Evolutionary conservation across 495 filamentous ascomycete species (phyloP), one percentile per base, ranked within the genome.

Genomic region (Penicillium tannophilum): DNA sequence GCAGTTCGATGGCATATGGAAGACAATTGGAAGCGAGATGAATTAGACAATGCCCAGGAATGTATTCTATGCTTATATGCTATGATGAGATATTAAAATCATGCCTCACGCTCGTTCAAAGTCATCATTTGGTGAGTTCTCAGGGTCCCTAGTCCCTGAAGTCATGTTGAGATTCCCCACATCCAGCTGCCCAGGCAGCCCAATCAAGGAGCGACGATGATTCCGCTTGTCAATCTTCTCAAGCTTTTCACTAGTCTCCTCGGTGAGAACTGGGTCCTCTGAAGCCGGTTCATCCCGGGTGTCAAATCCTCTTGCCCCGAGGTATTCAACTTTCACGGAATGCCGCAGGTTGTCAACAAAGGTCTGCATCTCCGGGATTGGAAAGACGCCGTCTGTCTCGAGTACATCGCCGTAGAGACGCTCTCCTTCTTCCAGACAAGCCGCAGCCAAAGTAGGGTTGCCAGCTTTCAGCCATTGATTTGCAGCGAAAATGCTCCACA

Each of bases 401-500:
- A 84, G 72, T 2, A 88, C 74, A 20, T 81, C 73, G 19, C 82
- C 79, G 70, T 96, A 95, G 51, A 90, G 82, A 55, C 77, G 79
- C 24, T 85, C 75, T 0, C 90, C 90, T 55, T 88, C 85, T 49
- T 89, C 84, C 14, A 96, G 74, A 61, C 89, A 90, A 12, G 79
- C 75, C 51, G 88, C 87, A 14, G 90, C 87, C 61, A 91, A 86
- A 16, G 86, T 76, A 33, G 79, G 82, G 53, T 92, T 90, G 8
- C 81, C 84, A 39, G 90, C 80, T 41, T 79, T 81, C 16, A 93
- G 71, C 94, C 94, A 98, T 3, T 85, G 81, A 51, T 95, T 89
- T 1, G 92, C 87, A 6, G 89, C 89, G 31, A 96, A 77, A 26
- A 94, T 82, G 62, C 86, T 89, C 93, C 95, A 98, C 71, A 97